phyloP scores from a whole-genome alignment of 148 eudicot species.

The Nepenthes mirabilis region DNA sequence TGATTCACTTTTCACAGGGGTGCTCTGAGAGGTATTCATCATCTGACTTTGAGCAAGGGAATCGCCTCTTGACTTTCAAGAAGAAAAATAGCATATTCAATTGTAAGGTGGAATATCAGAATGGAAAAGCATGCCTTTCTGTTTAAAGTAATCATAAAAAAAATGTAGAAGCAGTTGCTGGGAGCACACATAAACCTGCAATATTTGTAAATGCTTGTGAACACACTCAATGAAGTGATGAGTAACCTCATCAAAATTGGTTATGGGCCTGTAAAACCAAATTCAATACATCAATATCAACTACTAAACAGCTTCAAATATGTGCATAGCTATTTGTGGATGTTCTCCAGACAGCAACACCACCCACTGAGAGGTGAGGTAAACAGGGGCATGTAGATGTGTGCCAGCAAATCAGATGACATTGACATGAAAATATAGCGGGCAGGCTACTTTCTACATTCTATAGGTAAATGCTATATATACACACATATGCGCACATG shows the following conservation, averaged over 20 bases:
- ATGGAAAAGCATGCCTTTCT: not conserved
- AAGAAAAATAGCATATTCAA: not conserved
- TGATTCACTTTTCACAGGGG: constrained; percentile 30
- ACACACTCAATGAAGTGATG: constrained; percentile 71
- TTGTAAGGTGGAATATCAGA: not conserved
- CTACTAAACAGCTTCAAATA: too few species aligned
- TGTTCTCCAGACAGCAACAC: too few species aligned
- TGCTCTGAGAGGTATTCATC: constrained; percentile 29
- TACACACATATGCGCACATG: too few species aligned
- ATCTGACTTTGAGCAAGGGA: constrained; percentile 22
- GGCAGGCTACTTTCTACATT: too few species aligned
- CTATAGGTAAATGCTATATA: too few species aligned
- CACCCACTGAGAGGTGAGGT: too few species aligned
- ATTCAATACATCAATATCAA: not conserved
- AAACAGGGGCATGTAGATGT: too few species aligned
- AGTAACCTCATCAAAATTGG: constrained; percentile 63
- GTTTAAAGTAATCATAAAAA: not conserved
- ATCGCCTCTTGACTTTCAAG: constrained; percentile 34
- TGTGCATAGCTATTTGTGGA: too few species aligned
- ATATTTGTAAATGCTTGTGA: constrained; percentile 48
- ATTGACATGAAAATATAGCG: too few species aligned
- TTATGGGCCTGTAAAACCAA: constrained; percentile 53
- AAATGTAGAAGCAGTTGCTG: not conserved
- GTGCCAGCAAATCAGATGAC: too few species aligned
- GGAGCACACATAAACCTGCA: constrained; percentile 33